phyloP scores from a whole-genome alignment of 257 asterid species.

The Fraxinus excelsior region DNA sequence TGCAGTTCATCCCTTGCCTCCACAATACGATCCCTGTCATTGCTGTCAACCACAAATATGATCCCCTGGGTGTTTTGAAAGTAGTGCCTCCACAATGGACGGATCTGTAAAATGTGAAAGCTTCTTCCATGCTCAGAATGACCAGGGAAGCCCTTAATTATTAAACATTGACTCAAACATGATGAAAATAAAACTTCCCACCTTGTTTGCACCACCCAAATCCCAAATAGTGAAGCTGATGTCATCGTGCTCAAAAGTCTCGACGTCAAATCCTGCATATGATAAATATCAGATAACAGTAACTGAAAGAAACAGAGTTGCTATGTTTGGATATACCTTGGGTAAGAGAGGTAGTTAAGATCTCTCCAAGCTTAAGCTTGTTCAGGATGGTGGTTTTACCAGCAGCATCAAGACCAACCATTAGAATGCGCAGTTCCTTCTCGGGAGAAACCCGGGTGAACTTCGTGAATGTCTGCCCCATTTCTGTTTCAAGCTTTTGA shows the following conservation, averaged over 20 bases:
- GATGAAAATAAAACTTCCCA: not conserved
- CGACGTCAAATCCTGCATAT: slow-evolving; percentile 29
- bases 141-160: not conserved
- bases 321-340: slow-evolving; percentile 20
- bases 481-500: not conserved
- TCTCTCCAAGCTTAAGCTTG: slow-evolving; percentile 36
- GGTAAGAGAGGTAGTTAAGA: slow-evolving; percentile 33
- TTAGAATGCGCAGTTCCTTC: slow-evolving; percentile 26
- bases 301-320: not conserved
- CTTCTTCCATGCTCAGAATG: not conserved
- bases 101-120: slow-evolving; percentile 26
- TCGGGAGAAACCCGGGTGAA: slow-evolving; percentile 32
- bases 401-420: slow-evolving; percentile 36
- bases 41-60: slow-evolving; percentile 42
- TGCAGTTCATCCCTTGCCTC: slow-evolving; percentile 42
- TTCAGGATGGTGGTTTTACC: slow-evolving; percentile 33
- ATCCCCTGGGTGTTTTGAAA: slow-evolving; percentile 45
- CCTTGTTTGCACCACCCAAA: slow-evolving; percentile 39
- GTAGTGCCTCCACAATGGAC: slow-evolving; percentile 40
- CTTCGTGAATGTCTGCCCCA: slow-evolving; percentile 30
- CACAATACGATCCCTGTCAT: slow-evolving; percentile 35
- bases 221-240: slow-evolving; percentile 41
- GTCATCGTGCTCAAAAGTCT: slow-evolving; percentile 33
- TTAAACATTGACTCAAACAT: not conserved
- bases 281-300: not conserved